Percentiles rank a stretch among this genome's conserved stretches.
phyloP scores from a whole-genome alignment of 441 rosid species.

The Syzygium syzygioides region DNA sequence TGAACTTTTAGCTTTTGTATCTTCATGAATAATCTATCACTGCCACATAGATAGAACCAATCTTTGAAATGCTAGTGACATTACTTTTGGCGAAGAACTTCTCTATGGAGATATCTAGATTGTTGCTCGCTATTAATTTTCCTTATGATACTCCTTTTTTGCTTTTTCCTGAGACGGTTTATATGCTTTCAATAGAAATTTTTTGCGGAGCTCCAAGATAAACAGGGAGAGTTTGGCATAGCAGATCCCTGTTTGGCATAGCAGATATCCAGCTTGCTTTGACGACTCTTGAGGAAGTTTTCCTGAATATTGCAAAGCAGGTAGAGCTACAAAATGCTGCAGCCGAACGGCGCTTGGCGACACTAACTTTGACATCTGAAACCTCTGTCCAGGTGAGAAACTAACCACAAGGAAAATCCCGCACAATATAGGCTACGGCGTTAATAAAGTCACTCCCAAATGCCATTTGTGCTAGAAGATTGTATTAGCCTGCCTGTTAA shows the following conservation, averaged over 20 bases:
- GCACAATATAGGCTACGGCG: background rate
- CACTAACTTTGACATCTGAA: constrained; percentile 62
- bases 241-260: constrained; percentile 62
- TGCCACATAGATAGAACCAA: background rate
- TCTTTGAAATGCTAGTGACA: background rate
- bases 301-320: constrained; percentile 74
- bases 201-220: constrained; percentile 68
- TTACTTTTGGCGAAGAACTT: background rate
- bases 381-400: constrained; percentile 43
- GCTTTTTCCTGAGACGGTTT: background rate
- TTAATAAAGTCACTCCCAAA: background rate
- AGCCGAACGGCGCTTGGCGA: constrained; percentile 56
- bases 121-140: background rate
- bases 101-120: background rate
- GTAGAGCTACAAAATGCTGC: constrained; percentile 89
- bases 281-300: constrained; percentile 89
- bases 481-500: background rate
- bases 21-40: background rate
- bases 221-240: constrained; percentile 53
- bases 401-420: background rate
- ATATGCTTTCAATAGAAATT: constrained; percentile 31
- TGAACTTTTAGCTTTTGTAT: background rate
- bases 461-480: background rate
- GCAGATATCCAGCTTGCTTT: constrained; percentile 84
- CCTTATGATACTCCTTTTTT: background rate